phyloP scores from a whole-genome alignment of 139 green algal species.

The Coccomyxa sp. region DNA sequence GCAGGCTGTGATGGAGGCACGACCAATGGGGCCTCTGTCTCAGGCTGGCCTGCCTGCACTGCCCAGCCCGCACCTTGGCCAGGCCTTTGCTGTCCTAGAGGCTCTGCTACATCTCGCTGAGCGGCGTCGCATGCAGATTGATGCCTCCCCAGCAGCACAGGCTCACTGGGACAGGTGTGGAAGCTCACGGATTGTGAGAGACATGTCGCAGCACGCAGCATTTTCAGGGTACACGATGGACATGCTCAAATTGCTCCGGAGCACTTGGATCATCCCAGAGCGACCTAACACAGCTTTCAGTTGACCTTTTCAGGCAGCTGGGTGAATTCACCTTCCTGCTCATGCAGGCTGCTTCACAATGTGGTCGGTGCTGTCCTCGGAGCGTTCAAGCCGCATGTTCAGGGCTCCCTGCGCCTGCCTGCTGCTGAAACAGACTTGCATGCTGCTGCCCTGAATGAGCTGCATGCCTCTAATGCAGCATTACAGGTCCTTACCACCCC shows the following conservation, averaged over 20 bases:
- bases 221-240: too few relatives aligned
- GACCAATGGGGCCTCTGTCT: not conserved
- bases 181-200: too few relatives aligned
- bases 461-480: not conserved
- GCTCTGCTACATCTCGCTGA: not conserved
- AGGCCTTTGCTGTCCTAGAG: not conserved
- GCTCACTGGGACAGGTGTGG: too few relatives aligned
- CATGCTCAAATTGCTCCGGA: too few relatives aligned
- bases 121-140: not conserved
- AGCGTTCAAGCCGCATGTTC: not conserved
- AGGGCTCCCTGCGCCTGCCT: not conserved
- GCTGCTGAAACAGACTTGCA: not conserved
- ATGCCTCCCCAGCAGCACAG: too few relatives aligned
- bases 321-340: not conserved
- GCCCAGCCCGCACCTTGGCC: not conserved
- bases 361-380: not conserved
- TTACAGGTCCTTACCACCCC: not conserved
- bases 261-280: too few relatives aligned
- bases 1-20: not conserved
- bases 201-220: too few relatives aligned
- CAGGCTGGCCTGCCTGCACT: not conserved
- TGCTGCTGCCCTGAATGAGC: not conserved
- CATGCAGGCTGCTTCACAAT: not conserved
- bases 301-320: too few relatives aligned
- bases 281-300: too few relatives aligned